Percentiles rank a stretch among this genome's conserved stretches.
Conservation (phyloP, 2,329 filamentous ascomycete genomes). For the Cercospora zeina region DNA sequence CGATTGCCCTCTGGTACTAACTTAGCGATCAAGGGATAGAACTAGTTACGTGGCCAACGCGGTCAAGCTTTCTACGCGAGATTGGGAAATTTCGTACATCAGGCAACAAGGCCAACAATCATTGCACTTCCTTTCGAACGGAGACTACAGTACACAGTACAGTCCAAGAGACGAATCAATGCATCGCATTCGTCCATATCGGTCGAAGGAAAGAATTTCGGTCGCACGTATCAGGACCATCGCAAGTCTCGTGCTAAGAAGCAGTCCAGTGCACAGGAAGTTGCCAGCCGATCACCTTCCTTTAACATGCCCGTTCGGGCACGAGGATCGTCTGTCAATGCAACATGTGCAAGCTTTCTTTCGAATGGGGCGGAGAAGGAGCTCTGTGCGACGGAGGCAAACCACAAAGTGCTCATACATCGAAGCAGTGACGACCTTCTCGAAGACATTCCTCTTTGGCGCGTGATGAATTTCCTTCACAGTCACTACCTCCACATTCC, state of each 20-base stretch:
- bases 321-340: not conserved
- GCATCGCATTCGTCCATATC: not conserved
- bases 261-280: not conserved
- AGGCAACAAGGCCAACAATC: slow-evolving; percentile 2
- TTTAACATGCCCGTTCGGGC: not conserved
- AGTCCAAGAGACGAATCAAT: not conserved
- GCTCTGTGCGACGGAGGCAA: not conserved
- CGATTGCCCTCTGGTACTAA: not conserved
- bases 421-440: too few species aligned
- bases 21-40: not conserved
- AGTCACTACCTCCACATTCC: too few species aligned
- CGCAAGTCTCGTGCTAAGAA: slow-evolving; percentile 1
- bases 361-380: not conserved
- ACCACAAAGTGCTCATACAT: not conserved
- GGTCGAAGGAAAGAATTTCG: not conserved
- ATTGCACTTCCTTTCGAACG: not conserved
- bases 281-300: not conserved
- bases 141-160: not conserved
- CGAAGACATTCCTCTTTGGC: too few species aligned
- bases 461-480: too few species aligned
- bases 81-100: slow-evolving; percentile 13
- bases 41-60: not conserved
- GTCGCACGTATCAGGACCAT: not conserved
- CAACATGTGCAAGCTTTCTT: not conserved
- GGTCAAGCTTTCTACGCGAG: slow-evolving; percentile 13